Conservation (phyloP, 2,329 filamentous ascomycete genomes). For the Pseudogymnoascus sp. region DNA sequence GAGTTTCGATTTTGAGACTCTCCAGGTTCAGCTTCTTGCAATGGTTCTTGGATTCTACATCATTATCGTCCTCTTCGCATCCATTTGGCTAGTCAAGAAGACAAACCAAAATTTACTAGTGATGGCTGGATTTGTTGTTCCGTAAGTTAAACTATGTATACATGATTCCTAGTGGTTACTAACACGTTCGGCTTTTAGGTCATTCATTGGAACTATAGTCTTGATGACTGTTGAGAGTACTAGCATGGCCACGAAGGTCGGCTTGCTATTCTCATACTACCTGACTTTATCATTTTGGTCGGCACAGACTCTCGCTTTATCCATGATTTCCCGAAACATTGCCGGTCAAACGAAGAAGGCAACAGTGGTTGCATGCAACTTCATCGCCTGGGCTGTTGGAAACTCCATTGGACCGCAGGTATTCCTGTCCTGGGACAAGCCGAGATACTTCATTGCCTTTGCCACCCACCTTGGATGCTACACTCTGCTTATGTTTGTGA, state of each 20-base stretch:
- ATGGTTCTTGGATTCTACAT: constrained; percentile 72
- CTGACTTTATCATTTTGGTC: constrained; percentile 73
- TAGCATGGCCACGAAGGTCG: constrained; percentile 50
- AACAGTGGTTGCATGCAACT: constrained; percentile 41
- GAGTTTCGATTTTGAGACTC: constrained; percentile 53
- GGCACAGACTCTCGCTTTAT: constrained; percentile 57
- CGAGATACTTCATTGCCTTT: constrained; percentile 45
- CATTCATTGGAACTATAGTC: constrained; percentile 62
- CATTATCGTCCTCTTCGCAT: constrained; percentile 58
- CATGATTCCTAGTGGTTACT: not conserved
- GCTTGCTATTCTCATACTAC: constrained; percentile 66
- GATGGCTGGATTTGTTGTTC: constrained; percentile 59
- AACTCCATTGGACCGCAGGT: constrained; percentile 51
- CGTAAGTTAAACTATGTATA: constrained; percentile 39
- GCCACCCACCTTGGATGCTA: constrained; percentile 43
- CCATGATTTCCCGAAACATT: constrained; percentile 48
- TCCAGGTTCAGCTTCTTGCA: constrained; percentile 64
- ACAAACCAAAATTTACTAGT: constrained; percentile 59
- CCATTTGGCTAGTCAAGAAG: constrained; percentile 60
- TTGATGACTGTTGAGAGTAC: constrained; percentile 60
- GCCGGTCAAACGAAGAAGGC: constrained; percentile 45
- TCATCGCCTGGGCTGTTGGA: constrained; percentile 42
- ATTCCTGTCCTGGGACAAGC: constrained; percentile 43
- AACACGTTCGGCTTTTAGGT: constrained; percentile 34
- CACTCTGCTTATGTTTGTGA: constrained; percentile 18